These are phyloP conservation scores for Lophium mytilinum DNA, from an alignment of 495 filamentous ascomycete species.

Conservation along the genomic window DNA sequence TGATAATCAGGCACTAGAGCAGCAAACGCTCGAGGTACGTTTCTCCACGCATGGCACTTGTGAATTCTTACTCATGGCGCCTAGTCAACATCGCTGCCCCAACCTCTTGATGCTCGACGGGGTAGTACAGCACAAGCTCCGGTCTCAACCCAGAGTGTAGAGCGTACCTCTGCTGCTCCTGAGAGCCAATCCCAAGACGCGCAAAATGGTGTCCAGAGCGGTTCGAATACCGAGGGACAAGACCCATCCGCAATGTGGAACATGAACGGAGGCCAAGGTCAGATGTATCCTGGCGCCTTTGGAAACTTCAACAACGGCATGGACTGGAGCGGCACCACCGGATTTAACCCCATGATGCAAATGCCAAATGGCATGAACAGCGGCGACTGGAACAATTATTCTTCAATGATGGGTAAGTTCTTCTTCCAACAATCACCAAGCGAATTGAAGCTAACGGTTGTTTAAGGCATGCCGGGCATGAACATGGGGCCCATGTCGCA, in stretches of 20 bases:
- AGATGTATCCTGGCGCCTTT: conserved; percentile 32
- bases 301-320: conserved; percentile 53
- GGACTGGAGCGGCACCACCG: conserved; percentile 48
- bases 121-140: neutral
- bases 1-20: neutral
- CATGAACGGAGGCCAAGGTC: conserved; percentile 29
- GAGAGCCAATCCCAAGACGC: neutral
- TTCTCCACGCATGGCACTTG: neutral
- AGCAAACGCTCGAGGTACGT: neutral
- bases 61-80: neutral
- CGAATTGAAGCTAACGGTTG: neutral
- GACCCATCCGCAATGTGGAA: neutral
- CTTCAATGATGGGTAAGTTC: conserved; percentile 11
- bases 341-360: conserved; percentile 67
- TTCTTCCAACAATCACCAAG: too few relatives aligned
- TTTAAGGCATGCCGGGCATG: conserved; percentile 69
- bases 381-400: conserved; percentile 7
- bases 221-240: neutral
- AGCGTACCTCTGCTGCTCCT: conserved; percentile 4
- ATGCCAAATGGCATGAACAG: conserved; percentile 67
- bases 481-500: conserved; percentile 81
- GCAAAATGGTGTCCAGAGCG: neutral
- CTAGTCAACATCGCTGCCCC: neutral
- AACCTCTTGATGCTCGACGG: neutral
- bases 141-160: neutral